Percentiles rank a stretch among this genome's conserved stretches.
Conservation (phyloP, 2,329 filamentous ascomycete genomes). For the Talaromyces sp. region DNA sequence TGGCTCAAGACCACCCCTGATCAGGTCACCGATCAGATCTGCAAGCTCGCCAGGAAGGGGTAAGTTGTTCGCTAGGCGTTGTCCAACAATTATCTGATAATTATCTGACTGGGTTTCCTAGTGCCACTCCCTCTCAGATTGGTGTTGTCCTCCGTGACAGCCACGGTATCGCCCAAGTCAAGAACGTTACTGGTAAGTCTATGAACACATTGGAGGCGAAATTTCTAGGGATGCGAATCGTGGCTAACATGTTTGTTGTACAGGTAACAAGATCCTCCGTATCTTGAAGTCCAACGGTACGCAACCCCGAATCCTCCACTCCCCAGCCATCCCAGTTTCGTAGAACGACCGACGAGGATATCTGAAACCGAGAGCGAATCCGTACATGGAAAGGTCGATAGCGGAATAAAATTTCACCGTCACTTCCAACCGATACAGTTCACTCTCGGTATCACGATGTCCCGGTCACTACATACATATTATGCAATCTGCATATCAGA, state of each 20-base stretch:
- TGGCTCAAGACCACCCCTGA: conserved; percentile 99
- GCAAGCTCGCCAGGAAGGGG: conserved; percentile 13
- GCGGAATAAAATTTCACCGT: not conserved
- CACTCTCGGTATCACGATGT: not conserved
- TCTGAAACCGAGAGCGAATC: not conserved
- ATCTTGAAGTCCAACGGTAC: conserved; percentile 98
- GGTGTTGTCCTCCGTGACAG: conserved; percentile 97
- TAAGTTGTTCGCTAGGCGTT: not conserved
- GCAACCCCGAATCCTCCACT: conserved; percentile 24
- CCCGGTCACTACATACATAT: conserved; percentile 4
- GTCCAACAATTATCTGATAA: not conserved
- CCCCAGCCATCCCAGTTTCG: not conserved
- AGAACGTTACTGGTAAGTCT: conserved; percentile 84
- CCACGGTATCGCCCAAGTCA: conserved; percentile 97
- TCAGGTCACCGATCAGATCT: conserved; percentile 91
- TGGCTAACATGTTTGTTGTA: conserved; percentile 36
- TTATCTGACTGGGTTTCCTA: conserved; percentile 2
- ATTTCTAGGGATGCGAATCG: not conserved
- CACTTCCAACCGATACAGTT: not conserved
- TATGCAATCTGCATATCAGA: conserved; percentile 23
- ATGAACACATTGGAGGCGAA: not conserved
- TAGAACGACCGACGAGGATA: conserved; percentile 1
- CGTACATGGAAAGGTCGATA: not conserved
- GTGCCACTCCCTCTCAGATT: conserved; percentile 96
- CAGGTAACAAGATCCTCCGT: conserved; percentile 99